These are phyloP conservation scores for Eucalyptus rudis DNA, from an alignment of 345 rosid genomes.

Conservation along the genomic window DNA sequence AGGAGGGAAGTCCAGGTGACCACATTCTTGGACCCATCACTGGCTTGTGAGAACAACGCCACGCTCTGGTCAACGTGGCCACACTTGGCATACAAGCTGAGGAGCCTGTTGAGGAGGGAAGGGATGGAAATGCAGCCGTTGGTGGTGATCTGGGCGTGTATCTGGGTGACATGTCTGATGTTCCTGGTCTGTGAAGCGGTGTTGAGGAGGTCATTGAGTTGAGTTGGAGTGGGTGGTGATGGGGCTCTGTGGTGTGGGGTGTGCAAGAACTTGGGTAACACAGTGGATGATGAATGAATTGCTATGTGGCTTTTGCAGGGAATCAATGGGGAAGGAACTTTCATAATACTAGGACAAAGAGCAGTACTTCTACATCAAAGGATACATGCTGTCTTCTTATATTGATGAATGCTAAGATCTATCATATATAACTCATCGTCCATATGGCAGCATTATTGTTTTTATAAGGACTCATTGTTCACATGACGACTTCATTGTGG, in stretches of 20 bases:
- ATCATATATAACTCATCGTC: background rate
- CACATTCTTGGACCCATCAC: background rate
- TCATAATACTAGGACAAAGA: background rate
- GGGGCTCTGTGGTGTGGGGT: background rate
- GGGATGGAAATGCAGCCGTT: conserved; percentile 2
- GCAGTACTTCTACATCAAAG: background rate
- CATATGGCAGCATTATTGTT: background rate
- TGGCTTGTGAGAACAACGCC: conserved; percentile 13
- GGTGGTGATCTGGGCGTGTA: conserved; percentile 19
- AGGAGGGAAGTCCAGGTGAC: conserved; percentile 27
- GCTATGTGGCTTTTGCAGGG: background rate
- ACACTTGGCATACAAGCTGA: conserved; percentile 12
- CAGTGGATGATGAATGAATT: background rate
- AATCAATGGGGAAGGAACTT: background rate
- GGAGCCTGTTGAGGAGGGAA: conserved; percentile 25
- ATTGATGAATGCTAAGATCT: background rate
- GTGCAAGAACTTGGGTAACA: background rate
- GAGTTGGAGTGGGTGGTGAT: background rate
- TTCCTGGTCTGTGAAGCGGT: background rate
- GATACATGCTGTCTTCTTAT: background rate
- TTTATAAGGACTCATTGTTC: background rate
- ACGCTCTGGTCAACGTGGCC: conserved; percentile 5
- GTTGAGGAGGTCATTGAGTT: conserved; percentile 9
- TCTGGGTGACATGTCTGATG: conserved; percentile 14
- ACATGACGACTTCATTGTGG: accelerated